Conservation (phyloP, 2,329 filamentous ascomycete genomes). For the Hypoxylon sp. region DNA sequence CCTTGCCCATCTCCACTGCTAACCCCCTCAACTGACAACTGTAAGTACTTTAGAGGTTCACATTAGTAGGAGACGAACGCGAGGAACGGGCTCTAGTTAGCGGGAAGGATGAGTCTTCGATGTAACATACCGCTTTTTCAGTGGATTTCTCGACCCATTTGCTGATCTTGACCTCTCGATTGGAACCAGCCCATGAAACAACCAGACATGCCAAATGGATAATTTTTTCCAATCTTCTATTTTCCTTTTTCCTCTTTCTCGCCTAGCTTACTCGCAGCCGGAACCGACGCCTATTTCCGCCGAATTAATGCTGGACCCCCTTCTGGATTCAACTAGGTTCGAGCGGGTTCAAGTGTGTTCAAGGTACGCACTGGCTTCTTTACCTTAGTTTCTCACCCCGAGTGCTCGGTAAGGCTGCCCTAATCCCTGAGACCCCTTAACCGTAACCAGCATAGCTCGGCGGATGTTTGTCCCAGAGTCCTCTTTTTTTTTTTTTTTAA, state of each 20-base stretch:
- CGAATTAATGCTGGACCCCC: conserved; percentile 13
- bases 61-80: conserved; percentile 16
- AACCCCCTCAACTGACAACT: conserved; percentile 46
- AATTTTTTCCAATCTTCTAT: conserved; percentile 37
- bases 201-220: conserved; percentile 20
- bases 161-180: conserved; percentile 43
- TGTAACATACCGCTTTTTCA: conserved; percentile 43
- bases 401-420: conserved; percentile 31
- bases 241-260: conserved; percentile 36
- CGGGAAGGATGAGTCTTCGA: conserved; percentile 28
- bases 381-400: conserved; percentile 23
- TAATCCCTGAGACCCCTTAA: conserved; percentile 12
- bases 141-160: conserved; percentile 28
- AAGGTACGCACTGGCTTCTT: conserved; percentile 23
- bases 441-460: conserved; percentile 31
- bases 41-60: conserved; percentile 42
- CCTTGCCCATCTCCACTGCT: conserved; percentile 24
- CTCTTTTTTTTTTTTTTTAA: conserved; percentile 11
- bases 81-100: conserved; percentile 20
- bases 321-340: neutral
- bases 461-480: neutral
- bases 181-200: conserved; percentile 38
- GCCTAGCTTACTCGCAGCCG: conserved; percentile 37
- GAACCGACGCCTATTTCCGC: conserved; percentile 23
- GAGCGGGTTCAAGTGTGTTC: neutral